Evolutionary conservation across 768 basidiomycete species (phyloP).

Genomic region (Boletus edulis): DNA sequence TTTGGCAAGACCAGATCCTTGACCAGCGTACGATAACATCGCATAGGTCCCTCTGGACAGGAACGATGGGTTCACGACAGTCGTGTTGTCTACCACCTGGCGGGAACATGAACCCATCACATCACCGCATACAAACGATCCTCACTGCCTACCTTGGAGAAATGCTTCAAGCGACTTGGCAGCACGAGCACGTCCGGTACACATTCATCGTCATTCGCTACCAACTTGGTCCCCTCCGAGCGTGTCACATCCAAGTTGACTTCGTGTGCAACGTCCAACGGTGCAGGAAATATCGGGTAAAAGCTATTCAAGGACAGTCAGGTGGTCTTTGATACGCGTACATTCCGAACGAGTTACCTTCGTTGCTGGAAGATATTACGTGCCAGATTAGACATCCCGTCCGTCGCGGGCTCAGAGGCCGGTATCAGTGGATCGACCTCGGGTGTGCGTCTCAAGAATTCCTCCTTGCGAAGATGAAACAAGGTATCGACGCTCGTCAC

Average conservation of each 20-base stretch:
- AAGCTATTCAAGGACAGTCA: slow-evolving; percentile 51
- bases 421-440: slow-evolving; percentile 52
- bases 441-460: slow-evolving; percentile 64
- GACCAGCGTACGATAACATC: slow-evolving; percentile 36
- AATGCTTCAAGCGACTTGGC: slow-evolving; percentile 87
- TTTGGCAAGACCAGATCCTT: slow-evolving; percentile 22
- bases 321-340: not conserved
- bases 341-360: slow-evolving; percentile 47
- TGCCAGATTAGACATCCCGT: slow-evolving; percentile 76
- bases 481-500: slow-evolving; percentile 83
- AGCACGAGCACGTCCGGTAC: slow-evolving; percentile 85
- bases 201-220: slow-evolving; percentile 36
- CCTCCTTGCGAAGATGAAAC: slow-evolving; percentile 86
- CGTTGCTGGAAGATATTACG: slow-evolving; percentile 84
- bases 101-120: not conserved
- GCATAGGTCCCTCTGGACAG: slow-evolving; percentile 61
- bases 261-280: slow-evolving; percentile 68
- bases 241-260: slow-evolving; percentile 92
- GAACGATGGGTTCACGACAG: slow-evolving; percentile 84
- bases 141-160: slow-evolving; percentile 64
- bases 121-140: not conserved
- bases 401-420: slow-evolving; percentile 49
- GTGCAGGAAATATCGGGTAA: slow-evolving; percentile 92
- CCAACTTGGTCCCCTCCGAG: slow-evolving; percentile 44
- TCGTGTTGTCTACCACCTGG: slow-evolving; percentile 74